Evolutionary conservation across 805 yeast genomes (phyloP).

Genomic region (Wickerhamiella kazuoi): DNA sequence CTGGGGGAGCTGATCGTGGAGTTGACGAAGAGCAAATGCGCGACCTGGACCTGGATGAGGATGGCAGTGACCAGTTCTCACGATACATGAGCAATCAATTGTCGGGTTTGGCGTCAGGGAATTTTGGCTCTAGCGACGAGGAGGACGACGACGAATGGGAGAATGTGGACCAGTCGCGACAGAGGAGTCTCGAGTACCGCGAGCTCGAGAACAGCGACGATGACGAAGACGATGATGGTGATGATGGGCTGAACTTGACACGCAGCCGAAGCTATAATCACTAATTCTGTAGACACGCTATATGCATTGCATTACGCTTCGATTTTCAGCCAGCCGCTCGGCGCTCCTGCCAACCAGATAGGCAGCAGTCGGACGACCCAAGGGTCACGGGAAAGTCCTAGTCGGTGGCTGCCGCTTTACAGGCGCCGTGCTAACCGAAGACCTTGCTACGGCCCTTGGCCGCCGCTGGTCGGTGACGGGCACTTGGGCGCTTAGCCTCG

Average conservation of each 20-base stretch:
- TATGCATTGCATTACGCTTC: neutral
- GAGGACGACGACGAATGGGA: slow-evolving; percentile 31
- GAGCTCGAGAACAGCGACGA: slow-evolving; percentile 12
- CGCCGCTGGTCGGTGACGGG: slow-evolving; percentile 12
- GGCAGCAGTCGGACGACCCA: no score
- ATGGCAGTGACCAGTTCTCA: slow-evolving; percentile 34
- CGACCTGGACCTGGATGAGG: slow-evolving; percentile 14
- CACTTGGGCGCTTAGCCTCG: slow-evolving; percentile 10
- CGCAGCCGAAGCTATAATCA: slow-evolving; percentile 23
- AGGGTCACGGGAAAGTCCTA: no score
- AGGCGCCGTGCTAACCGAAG: no score
- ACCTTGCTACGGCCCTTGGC: slow-evolving; percentile 13
- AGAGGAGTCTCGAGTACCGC: slow-evolving; percentile 4
- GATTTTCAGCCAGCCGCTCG: neutral
- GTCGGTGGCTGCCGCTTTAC: no score
- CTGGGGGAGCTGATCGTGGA: slow-evolving; percentile 2
- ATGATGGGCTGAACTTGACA: slow-evolving; percentile 16
- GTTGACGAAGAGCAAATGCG: slow-evolving; percentile 10
- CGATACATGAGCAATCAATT: slow-evolving; percentile 63
- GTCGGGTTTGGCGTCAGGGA: slow-evolving; percentile 29
- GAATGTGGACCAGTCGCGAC: slow-evolving; percentile 1
- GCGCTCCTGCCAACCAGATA: no score
- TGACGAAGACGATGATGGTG: slow-evolving; percentile 21
- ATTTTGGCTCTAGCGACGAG: slow-evolving; percentile 36
- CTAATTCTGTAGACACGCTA: no score